Base-by-base conservation (phyloP, 345 rosid species). In the Eucalyptus camaldulensis region DNA sequence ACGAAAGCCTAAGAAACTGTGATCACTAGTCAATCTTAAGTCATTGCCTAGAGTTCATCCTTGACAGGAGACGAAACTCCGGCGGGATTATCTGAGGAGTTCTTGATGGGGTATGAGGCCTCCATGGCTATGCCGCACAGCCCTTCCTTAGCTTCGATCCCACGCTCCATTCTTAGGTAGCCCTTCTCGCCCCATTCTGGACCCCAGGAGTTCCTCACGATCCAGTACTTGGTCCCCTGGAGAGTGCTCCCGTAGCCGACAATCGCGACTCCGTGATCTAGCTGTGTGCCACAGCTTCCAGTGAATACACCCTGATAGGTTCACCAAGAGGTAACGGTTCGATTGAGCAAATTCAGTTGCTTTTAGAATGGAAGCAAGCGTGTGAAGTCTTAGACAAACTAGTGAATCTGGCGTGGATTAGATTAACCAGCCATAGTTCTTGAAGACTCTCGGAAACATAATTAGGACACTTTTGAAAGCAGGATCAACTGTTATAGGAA, bases 121-220 rank as follows among this genome's bases (percentile, higher is more conserved):
- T 93, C 93, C 96, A 96, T 94, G 22, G 98, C 95, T 62, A 95
- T 94, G 44, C 97, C 98, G 31, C 97, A 96, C 22, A 93, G 91
- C 25, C 98, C 98, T 86, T 93, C 93, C 85, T 88, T 88, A 15
- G 90, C 91, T 2, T 91, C 72, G 62, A 94, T 87, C 15, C 96
- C 94, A 7, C 96, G 93, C 88, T 94, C 89, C 91, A 96, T 91
- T 92, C 98, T 94, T 44, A 94, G 91, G 90, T 94, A 95, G 27
- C 98, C 97, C 80, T 93, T 93, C 94, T 96, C 96, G 80, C 98
- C 98, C 98, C 96, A 96, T 89, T 92, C 94, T 1, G 90, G 9
- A 67, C 98, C 98, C 97, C 98, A 96, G 8, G 97, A 96, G 80
- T 95, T 96, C 90, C 89, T 93, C 90, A 96, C 97, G 22, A 92